Evolutionary conservation across 139 green algal genomes (phyloP).

Genomic region (Bryopsis sp.): DNA sequence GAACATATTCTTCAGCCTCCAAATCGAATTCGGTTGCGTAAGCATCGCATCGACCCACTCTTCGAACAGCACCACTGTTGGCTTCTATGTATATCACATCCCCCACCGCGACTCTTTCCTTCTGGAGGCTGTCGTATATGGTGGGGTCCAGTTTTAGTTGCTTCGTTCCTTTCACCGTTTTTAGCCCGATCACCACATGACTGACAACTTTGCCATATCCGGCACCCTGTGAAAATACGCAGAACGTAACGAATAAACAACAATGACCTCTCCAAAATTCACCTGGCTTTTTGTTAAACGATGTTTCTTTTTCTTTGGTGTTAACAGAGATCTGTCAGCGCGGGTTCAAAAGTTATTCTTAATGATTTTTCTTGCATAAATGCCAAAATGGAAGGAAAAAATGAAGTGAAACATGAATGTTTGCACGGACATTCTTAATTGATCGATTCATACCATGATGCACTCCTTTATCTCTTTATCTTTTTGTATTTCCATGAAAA

Average conservation of each 20-base stretch:
- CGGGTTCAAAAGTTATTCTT: too few species aligned
- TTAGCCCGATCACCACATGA: constrained; percentile 93
- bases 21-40: constrained; percentile 97
- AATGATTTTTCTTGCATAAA: too few species aligned
- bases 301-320: too few species aligned
- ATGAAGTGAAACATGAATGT: too few species aligned
- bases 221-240: constrained; percentile 25
- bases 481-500: too few species aligned
- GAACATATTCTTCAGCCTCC: constrained; percentile 99
- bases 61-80: constrained; percentile 90
- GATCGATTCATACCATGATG: too few species aligned
- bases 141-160: constrained; percentile 94
- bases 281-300: too few species aligned
- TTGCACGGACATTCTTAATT: too few species aligned
- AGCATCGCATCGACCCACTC: constrained; percentile 89
- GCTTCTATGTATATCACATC: constrained; percentile 99
- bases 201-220: constrained; percentile 82
- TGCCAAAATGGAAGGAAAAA: too few species aligned
- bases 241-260: neutral
- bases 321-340: too few species aligned
- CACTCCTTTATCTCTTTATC: too few species aligned
- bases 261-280: neutral
- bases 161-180: constrained; percentile 93
- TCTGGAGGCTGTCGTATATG: constrained; percentile 93
- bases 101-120: constrained; percentile 50